These are phyloP conservation scores for Ziziphus jujuba DNA, from an alignment of 306 rosid genomes.

Conservation along the genomic window DNA sequence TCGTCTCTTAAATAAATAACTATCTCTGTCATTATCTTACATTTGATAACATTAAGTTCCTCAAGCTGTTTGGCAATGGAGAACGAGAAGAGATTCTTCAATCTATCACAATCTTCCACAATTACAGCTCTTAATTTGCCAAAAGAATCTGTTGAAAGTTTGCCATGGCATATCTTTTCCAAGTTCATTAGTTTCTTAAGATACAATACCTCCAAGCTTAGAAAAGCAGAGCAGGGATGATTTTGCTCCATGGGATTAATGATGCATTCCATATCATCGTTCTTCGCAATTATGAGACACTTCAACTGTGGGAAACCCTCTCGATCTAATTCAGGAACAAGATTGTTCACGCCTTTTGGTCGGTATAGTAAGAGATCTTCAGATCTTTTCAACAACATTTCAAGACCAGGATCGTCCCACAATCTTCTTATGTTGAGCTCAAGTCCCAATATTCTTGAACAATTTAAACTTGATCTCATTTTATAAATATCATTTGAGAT, in stretches of 20 bases:
- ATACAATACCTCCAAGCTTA: conserved; percentile 28
- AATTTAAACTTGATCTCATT: background rate
- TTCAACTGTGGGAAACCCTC: background rate
- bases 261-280: background rate
- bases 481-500: too few relatives aligned
- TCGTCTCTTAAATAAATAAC: background rate
- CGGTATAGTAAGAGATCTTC: background rate
- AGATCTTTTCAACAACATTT: background rate
- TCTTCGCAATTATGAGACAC: too few relatives aligned
- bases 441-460: background rate
- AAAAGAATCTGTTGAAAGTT: conserved; percentile 30
- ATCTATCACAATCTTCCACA: conserved; percentile 29
- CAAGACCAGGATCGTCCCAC: background rate
- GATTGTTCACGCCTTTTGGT: background rate
- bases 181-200: conserved; percentile 31
- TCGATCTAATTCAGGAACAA: background rate
- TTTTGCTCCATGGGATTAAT: conserved; percentile 25
- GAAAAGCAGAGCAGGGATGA: conserved; percentile 26
- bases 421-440: too few relatives aligned
- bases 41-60: background rate
- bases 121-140: conserved; percentile 27
- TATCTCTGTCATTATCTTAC: background rate
- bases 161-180: conserved; percentile 37
- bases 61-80: conserved; percentile 28
- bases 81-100: conserved; percentile 37